Evolutionary conservation across 306 rosid species (phyloP), one percentile per base, ranked within the genome.

Genomic region (Malus sylvestris): DNA sequence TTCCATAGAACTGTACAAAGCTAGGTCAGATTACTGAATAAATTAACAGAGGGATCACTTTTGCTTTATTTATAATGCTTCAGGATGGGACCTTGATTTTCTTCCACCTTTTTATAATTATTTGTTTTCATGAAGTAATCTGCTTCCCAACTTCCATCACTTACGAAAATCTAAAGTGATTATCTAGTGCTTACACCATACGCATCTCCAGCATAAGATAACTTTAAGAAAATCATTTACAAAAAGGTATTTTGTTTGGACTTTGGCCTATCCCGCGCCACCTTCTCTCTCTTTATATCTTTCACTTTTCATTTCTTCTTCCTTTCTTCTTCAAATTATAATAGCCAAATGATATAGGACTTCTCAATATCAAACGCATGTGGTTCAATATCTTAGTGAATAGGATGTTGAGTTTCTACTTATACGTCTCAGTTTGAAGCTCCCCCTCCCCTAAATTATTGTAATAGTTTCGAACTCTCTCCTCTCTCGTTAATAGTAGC

Each of bases 231-330:
- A 49, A 35, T 35, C 42, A 59, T 40, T 25, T 73, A 10, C 68
- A 62, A 65, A 79, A 81, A 78, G 82, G 70, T 67, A 74, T 58
- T 81, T 79, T 78, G 71, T 81, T 81, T 85, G 80, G 74, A 53
- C 65, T 66, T 33, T 4, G 49, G 65, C 12, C 74, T 75, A 52
- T 71, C 68, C 42, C 52, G 68, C 66, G 9, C 71, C 68, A 58
- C 71, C 72, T 46, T 70, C 62, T 40, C 30, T 67, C 65, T 22
- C 9, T 20, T 5, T 29, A 3, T 4, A 8, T 49, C 20, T 44
- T 44, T 16, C 8, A 45, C 42, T 65, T n/a, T n/a, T n/a, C n/a
- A n/a, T n/a, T n/a, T n/a, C n/a, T n/a, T n/a, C n/a, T n/a, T n/a
- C n/a, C n/a, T n/a, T n/a, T n/a, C n/a, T n/a, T n/a, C n/a, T n/a